Evolutionary conservation across 176 grass and related monocot species (phyloP), one percentile per base, ranked within the genome.

Genomic region (Cymbopogon citratus): DNA sequence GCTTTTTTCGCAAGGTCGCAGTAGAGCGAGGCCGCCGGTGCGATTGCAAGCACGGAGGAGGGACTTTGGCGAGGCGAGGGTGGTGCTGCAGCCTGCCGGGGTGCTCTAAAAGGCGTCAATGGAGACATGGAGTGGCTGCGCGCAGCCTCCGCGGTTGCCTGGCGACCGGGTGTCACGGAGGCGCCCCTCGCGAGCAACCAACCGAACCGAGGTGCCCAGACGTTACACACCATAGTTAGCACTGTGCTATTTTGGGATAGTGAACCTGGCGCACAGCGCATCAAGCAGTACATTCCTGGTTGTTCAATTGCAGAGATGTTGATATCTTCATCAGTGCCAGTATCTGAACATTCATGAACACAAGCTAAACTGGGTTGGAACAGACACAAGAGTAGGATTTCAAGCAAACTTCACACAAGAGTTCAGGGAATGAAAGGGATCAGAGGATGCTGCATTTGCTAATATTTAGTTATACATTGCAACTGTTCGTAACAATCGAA

Each of bases 51-150:
- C 14, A 45, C 54, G 75, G 14, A 56, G 35, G 5, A 23, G 14
- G 19, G 19, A 68, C 6, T 10, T 57, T 5, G 23, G 49, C 46
- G 48, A 70, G 14, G 79, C 10, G 49, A 46, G 3, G 46, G 71
- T 9, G 27, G 52, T 16, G 74, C 51, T n/a, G n/a, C n/a, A n/a
- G n/a, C 5, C 31, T n/a, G 1, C 49, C 70, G 34, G 7, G 59
- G 26, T 66, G 77, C 77, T 82, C 71, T 82, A 73, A 82, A 72
- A 23, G 25, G 51, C 33, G 68, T 24, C 52, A 3, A 81, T 39
- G 68, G 68, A n/a, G 79, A n/a, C n/a, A n/a, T n/a, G n/a, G n/a
- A n/a, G n/a, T 26, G 67, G 79, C 66, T 71, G 67, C 23, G 79
- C 66, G 25, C 66, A n/a, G 66, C 66, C 23, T 28, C 34, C 35